Evolutionary conservation across 1,139 yeast genomes (phyloP).

Genomic region (Candida pseudoviswanathii): DNA sequence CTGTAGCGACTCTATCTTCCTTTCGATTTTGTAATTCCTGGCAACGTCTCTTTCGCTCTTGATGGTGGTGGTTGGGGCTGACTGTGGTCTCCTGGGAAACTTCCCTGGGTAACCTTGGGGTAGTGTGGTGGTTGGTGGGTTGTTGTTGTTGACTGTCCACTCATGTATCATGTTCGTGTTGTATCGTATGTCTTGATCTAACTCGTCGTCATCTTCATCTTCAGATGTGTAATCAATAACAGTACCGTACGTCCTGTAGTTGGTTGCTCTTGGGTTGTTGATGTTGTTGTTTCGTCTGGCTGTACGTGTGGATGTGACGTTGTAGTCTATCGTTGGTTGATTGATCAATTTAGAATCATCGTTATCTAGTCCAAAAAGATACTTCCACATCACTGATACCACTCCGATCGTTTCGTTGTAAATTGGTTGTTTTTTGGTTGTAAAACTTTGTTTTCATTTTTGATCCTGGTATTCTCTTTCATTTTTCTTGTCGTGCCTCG

Average conservation of each 20-base stretch:
- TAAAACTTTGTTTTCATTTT: neutral
- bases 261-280: neutral
- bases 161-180: constrained; percentile 14
- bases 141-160: constrained; percentile 10
- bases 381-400: constrained; percentile 9
- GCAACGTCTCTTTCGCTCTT: neutral
- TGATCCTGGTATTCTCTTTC: neutral
- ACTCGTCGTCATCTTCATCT: constrained; percentile 17
- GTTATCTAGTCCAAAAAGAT: constrained; percentile 15
- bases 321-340: constrained; percentile 44
- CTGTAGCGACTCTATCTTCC: constrained; percentile 18
- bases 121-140: constrained; percentile 13
- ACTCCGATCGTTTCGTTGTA: neutral
- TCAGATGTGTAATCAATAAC: constrained; percentile 8
- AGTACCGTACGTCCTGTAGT: constrained; percentile 1
- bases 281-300: neutral
- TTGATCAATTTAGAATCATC: constrained; percentile 27
- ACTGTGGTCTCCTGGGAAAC: constrained; percentile 13
- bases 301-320: constrained; percentile 21
- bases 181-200: constrained; percentile 19
- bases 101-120: constrained; percentile 26
- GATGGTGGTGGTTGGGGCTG: neutral
- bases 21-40: constrained; percentile 8
- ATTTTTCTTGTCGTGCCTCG: neutral
- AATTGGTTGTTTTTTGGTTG: constrained; percentile 4